These are phyloP conservation scores for Auricularia sp. DNA, from an alignment of 768 basidiomycete species.

Conservation along the genomic window DNA sequence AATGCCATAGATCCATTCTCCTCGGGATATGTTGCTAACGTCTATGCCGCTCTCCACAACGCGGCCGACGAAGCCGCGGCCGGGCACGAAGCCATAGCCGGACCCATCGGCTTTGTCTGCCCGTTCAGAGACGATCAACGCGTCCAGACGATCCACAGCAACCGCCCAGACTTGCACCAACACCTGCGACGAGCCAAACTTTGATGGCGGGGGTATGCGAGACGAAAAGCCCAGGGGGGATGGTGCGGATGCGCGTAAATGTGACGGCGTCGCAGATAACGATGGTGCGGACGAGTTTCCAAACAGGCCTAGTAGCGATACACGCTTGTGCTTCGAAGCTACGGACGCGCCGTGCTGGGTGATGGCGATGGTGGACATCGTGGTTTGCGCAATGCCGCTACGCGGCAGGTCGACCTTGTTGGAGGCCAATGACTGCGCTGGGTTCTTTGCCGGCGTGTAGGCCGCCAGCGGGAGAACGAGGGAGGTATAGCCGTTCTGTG, in stretches of 20 bases:
- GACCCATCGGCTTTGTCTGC: slow-evolving; percentile 17
- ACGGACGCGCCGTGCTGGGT: slow-evolving; percentile 8
- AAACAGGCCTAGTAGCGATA: neutral
- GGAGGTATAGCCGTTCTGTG: slow-evolving; percentile 27
- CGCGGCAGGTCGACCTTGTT: slow-evolving; percentile 61
- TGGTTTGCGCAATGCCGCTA: slow-evolving; percentile 72
- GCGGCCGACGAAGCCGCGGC: slow-evolving; percentile 77
- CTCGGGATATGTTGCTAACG: slow-evolving; percentile 54
- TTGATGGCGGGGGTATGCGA: slow-evolving; percentile 61
- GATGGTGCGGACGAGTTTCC: neutral
- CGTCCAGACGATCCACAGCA: slow-evolving; percentile 68
- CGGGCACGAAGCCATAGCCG: slow-evolving; percentile 65
- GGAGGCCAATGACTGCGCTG: slow-evolving; percentile 21
- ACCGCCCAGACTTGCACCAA: slow-evolving; percentile 89
- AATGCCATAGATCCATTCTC: slow-evolving; percentile 83
- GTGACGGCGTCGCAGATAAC: slow-evolving; percentile 18
- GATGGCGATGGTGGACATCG: slow-evolving; percentile 70
- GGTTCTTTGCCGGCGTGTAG: slow-evolving; percentile 29
- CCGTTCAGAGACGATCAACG: slow-evolving; percentile 46
- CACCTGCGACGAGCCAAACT: slow-evolving; percentile 58
- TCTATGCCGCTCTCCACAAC: slow-evolving; percentile 79
- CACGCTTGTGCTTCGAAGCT: neutral
- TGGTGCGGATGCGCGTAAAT: slow-evolving; percentile 20
- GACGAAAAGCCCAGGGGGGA: slow-evolving; percentile 54
- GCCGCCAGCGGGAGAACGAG: slow-evolving; percentile 38